phyloP scores from a whole-genome alignment of 495 filamentous ascomycete species.

The Saxispiralis lemnorum region DNA sequence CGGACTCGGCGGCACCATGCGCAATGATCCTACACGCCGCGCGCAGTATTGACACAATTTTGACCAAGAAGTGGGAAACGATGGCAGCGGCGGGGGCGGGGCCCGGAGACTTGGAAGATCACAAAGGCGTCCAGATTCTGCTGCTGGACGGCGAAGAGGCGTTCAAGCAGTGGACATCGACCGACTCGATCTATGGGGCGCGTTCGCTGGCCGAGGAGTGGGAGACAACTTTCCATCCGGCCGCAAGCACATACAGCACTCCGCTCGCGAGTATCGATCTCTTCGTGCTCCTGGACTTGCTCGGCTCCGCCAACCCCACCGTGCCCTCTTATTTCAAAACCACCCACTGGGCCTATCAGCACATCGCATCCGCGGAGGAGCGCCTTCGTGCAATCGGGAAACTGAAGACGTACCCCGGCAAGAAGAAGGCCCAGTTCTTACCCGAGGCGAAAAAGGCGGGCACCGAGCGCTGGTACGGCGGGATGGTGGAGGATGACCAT shows the following conservation, averaged over 20 bases:
- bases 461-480: slow-evolving; percentile 24
- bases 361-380: slow-evolving; percentile 47
- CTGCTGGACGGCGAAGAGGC: slow-evolving; percentile 92
- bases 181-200: slow-evolving; percentile 75
- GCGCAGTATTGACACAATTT: slow-evolving; percentile 54
- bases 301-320: slow-evolving; percentile 51
- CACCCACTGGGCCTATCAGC: slow-evolving; percentile 85
- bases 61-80: slow-evolving; percentile 63
- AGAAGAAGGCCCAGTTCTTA: slow-evolving; percentile 13
- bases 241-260: slow-evolving; percentile 54
- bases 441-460: slow-evolving; percentile 31
- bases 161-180: slow-evolving; percentile 57
- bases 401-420: slow-evolving; percentile 28
- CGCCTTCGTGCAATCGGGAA: slow-evolving; percentile 43
- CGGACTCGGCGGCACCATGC: slow-evolving; percentile 82
- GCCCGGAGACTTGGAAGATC: slow-evolving; percentile 36
- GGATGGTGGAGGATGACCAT: slow-evolving; percentile 62
- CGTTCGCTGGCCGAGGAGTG: slow-evolving; percentile 58
- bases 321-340: slow-evolving; percentile 68
- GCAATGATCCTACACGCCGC: slow-evolving; percentile 81
- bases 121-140: slow-evolving; percentile 73
- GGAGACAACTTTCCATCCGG: slow-evolving; percentile 47
- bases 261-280: slow-evolving; percentile 62
- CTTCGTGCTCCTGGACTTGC: slow-evolving; percentile 83
- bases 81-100: slow-evolving; percentile 41